These are phyloP conservation scores for Recurvomyces mirabilis DNA, from an alignment of 495 filamentous ascomycete genomes.

Conservation along the genomic window DNA sequence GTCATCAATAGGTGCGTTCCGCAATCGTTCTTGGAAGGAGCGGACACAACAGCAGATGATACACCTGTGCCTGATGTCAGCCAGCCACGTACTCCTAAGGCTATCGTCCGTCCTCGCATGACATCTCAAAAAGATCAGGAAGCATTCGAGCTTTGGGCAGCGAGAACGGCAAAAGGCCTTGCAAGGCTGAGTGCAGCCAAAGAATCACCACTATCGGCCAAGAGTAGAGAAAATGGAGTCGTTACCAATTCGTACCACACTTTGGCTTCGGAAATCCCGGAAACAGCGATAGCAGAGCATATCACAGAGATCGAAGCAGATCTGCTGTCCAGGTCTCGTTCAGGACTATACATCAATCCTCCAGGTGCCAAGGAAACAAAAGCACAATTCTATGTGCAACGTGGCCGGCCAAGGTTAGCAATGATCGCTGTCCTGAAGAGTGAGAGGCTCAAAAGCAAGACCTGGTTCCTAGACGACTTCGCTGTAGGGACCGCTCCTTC, in stretches of 20 bases:
- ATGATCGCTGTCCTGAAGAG: constrained; percentile 45
- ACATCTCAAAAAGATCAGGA: background rate
- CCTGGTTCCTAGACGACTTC: constrained; percentile 1
- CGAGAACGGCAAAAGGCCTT: constrained; percentile 4
- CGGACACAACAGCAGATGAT: too few species aligned
- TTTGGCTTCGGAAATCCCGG: too few species aligned
- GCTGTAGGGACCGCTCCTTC: background rate
- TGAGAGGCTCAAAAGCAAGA: constrained; percentile 33
- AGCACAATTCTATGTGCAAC: constrained; percentile 1
- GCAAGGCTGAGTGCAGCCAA: background rate
- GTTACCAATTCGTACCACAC: too few species aligned
- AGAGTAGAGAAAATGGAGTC: too few species aligned
- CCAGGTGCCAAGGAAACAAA: constrained; percentile 36
- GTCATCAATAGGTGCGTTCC: too few species aligned
- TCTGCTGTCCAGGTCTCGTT: constrained; percentile 8
- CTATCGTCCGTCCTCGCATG: background rate
- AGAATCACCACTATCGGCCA: background rate
- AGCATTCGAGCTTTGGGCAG: constrained; percentile 4
- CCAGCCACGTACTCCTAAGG: background rate
- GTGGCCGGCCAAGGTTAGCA: constrained; percentile 41
- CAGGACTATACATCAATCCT: constrained; percentile 44
- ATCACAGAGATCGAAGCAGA: constrained; percentile 16
- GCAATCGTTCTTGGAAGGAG: too few species aligned
- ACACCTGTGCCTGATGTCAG: too few species aligned
- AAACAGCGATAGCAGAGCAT: too few species aligned